Conservation (phyloP, 495 filamentous ascomycete species). For the Podospora anserina region DNA sequence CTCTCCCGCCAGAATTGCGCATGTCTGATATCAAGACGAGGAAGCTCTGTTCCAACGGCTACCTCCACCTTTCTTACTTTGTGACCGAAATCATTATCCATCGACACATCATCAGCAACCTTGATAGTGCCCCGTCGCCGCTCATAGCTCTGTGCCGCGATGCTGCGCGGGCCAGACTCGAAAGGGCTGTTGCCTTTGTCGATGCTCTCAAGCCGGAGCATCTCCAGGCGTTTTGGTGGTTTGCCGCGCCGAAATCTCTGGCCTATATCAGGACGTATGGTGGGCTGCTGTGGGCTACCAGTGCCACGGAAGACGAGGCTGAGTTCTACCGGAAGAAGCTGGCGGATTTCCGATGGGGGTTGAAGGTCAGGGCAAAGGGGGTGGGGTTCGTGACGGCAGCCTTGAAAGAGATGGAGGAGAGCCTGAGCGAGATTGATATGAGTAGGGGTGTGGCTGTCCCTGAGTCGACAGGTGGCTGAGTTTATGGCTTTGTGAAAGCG, state of each 20-base stretch:
- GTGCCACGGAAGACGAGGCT: conserved; percentile 66
- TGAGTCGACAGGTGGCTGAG: neutral
- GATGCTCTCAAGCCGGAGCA: conserved; percentile 56
- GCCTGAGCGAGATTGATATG: conserved; percentile 31
- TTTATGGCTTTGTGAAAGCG: neutral
- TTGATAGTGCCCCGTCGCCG: conserved; percentile 41
- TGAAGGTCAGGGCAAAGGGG: conserved; percentile 39
- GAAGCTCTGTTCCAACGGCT: conserved; percentile 50
- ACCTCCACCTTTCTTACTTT: conserved; percentile 64
- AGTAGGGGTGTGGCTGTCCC: neutral
- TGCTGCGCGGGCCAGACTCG: conserved; percentile 60
- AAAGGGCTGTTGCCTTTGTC: conserved; percentile 56
- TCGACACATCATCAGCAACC: conserved; percentile 57
- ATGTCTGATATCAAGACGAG: conserved; percentile 46
- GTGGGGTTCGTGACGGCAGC: conserved; percentile 28
- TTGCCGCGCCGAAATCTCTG: conserved; percentile 59
- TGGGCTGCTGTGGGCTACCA: conserved; percentile 64
- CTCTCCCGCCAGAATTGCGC: conserved; percentile 50
- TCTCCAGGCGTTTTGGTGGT: conserved; percentile 62
- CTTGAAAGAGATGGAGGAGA: conserved; percentile 31
- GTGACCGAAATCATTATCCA: conserved; percentile 66
- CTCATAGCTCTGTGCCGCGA: conserved; percentile 72
- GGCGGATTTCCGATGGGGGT: conserved; percentile 72
- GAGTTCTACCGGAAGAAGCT: conserved; percentile 71
- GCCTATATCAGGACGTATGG: conserved; percentile 61